A percentile compares a stretch with the other conserved stretches of the same genome.
Conservation (phyloP, 2,329 filamentous ascomycete genomes). For the Alternaria longipes region DNA sequence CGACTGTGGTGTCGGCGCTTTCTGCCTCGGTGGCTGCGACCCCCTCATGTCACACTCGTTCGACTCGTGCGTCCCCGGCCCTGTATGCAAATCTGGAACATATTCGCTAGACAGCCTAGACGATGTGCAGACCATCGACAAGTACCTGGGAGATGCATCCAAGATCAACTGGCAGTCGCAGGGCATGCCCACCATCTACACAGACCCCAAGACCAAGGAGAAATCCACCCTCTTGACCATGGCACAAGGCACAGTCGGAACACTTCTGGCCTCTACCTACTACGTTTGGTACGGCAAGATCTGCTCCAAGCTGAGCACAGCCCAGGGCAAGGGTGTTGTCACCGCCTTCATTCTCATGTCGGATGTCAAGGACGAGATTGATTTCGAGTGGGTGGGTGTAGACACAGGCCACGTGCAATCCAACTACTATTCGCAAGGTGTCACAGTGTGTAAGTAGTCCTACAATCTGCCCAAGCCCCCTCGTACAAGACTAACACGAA, state of each 20-base stretch:
- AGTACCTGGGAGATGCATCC: constrained; percentile 85
- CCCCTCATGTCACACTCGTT: constrained; percentile 83
- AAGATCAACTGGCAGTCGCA: constrained; percentile 89
- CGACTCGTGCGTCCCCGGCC: constrained; percentile 84
- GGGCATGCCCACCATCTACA: constrained; percentile 74
- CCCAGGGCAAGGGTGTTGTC: constrained; percentile 87
- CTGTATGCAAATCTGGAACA: constrained; percentile 78
- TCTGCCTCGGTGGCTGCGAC: constrained; percentile 95
- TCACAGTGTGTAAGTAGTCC: constrained; percentile 78
- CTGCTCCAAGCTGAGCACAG: constrained; percentile 83
- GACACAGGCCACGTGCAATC: constrained; percentile 83
- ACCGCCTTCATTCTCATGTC: constrained; percentile 95
- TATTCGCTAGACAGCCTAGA: constrained; percentile 79
- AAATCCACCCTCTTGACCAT: constrained; percentile 80
- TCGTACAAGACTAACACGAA: constrained; percentile 22
- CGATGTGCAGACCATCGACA: constrained; percentile 73
- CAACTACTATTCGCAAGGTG: constrained; percentile 97
- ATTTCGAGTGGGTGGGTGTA: constrained; percentile 91
- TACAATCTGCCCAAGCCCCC: not conserved
- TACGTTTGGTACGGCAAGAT: constrained; percentile 99
- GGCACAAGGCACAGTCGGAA: constrained; percentile 84
- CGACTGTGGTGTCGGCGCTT: constrained; percentile 91
- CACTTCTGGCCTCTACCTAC: constrained; percentile 80
- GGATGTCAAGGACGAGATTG: constrained; percentile 97
- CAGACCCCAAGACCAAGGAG: constrained; percentile 56